Conservation (phyloP, 2,329 filamentous ascomycete species). For the Epicoccum nigrum region DNA sequence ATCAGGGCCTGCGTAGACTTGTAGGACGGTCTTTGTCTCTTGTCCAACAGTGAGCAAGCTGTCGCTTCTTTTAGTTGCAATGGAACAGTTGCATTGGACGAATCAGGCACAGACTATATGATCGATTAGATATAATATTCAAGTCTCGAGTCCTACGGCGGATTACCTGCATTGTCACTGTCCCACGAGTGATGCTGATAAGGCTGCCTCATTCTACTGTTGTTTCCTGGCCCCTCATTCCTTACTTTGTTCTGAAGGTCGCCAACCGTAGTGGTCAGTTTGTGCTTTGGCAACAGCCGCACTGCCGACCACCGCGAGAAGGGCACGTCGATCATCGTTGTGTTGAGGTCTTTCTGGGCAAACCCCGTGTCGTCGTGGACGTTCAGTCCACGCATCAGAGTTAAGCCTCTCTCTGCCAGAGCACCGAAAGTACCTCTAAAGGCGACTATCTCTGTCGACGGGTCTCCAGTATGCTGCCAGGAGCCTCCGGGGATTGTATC, state of each 20-base stretch:
- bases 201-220: too few species aligned
- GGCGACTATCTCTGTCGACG: conserved; percentile 23
- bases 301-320: conserved; percentile 46
- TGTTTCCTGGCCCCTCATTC: too few species aligned
- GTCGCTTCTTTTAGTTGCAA: not conserved
- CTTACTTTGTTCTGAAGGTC: not conserved
- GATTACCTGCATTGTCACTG: conserved; percentile 1
- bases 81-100: not conserved
- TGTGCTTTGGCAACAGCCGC: not conserved
- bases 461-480: conserved; percentile 23
- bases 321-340: conserved; percentile 58
- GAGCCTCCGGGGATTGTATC: conserved; percentile 43
- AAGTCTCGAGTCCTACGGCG: not conserved
- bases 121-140: conserved; percentile 4
- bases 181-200: too few species aligned
- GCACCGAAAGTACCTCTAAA: conserved; percentile 63
- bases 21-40: not conserved
- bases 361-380: not conserved
- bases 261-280: not conserved
- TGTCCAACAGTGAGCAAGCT: not conserved
- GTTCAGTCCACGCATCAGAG: conserved; percentile 22
- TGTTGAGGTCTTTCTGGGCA: conserved; percentile 11
- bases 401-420: conserved; percentile 62
- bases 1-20: not conserved
- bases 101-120: conserved; percentile 3